Evolutionary conservation across 139 green algal species (phyloP).

Genomic region (Chlorella sp.): DNA sequence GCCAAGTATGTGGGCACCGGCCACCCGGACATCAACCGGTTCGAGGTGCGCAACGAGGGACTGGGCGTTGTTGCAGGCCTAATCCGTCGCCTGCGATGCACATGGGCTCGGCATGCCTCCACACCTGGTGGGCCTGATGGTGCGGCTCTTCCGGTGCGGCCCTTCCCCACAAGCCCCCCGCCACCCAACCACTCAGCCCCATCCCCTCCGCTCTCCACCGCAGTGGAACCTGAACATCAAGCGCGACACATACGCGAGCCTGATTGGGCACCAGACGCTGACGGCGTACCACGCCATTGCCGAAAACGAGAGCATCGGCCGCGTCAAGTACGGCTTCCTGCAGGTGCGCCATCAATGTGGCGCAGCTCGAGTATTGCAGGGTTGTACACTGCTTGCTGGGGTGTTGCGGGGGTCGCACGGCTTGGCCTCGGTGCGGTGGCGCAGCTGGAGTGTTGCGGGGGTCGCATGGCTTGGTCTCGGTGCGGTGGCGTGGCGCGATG

Average conservation of each 20-base stretch:
- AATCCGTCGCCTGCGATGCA: constrained; percentile 98
- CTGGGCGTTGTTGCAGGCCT: too few species aligned
- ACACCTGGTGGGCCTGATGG: too few species aligned
- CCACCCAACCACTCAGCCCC: too few species aligned
- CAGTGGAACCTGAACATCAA: constrained; percentile 98
- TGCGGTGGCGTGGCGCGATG: too few species aligned
- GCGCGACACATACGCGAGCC: constrained; percentile 95
- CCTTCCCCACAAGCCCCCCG: too few species aligned
- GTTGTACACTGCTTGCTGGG: too few species aligned
- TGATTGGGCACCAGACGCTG: constrained; percentile 92
- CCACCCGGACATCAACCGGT: constrained; percentile 89
- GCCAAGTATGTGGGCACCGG: constrained; percentile 98
- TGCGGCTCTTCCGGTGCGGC: too few species aligned
- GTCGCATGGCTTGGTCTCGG: too few species aligned
- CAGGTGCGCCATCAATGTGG: not conserved
- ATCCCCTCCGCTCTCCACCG: constrained; percentile 85
- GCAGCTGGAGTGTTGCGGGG: too few species aligned
- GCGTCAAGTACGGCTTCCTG: constrained; percentile 87
- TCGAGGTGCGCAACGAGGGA: constrained; percentile 82
- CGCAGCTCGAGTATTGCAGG: not conserved
- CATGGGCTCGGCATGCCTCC: too few species aligned
- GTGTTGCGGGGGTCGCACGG: too few species aligned
- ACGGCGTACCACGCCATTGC: constrained; percentile 91
- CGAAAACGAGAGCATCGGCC: constrained; percentile 96
- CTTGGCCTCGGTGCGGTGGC: too few species aligned